Base-by-base conservation (phyloP, 768 basidiomycete genomes). In the Phaffia australis region DNA sequence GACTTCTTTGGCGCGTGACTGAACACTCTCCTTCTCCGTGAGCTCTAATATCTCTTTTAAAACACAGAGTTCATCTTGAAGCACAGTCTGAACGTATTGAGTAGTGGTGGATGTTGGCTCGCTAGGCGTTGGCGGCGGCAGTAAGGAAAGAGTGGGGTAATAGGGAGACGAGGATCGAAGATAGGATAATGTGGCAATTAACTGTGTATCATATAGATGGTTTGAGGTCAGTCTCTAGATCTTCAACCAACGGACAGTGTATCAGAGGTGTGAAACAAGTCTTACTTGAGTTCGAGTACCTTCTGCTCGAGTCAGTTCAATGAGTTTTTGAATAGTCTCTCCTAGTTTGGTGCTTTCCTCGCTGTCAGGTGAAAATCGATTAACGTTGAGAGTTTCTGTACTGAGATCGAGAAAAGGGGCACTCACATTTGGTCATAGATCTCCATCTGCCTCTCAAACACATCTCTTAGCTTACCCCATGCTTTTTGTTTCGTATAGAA, bases 271-370 rank as follows among this genome's bases (percentile, higher is more conserved):
- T 30, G 29, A 46, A 19, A 49, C 14, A 35, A n/a, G 21, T 69
- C 75, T 49, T 72, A 84, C 88, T 77, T 89, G 81, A 66, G 78
- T 73, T 30, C 79, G 79, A 4, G 82, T 82, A 6, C 87, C 88
- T 68, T 84, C 79, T 56, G 82, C 78, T 56, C 83, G 80, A 46
- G 82, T 81, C 2, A 85, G 74, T 4, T 83, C 81, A 19, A 97
- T 77, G 35, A 89, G 76, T 71, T 85, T 89, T 73, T 95, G 89
- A 54, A 94, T 73, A 1, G 80, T 79, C 74, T 91, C 88, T 1
- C 88, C 91, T 67, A 86, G 87, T 77, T 88, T 94, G 6, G 79
- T 78, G 0, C 81, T 82, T 72, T 98, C 92, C 49, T 82, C 78
- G 4, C 92, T 91, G 71, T 21, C 5, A 19, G 4, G 1, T 14